phyloP scores from a whole-genome alignment of 2,329 filamentous ascomycete genomes.

The Fusarium mexicanum region DNA sequence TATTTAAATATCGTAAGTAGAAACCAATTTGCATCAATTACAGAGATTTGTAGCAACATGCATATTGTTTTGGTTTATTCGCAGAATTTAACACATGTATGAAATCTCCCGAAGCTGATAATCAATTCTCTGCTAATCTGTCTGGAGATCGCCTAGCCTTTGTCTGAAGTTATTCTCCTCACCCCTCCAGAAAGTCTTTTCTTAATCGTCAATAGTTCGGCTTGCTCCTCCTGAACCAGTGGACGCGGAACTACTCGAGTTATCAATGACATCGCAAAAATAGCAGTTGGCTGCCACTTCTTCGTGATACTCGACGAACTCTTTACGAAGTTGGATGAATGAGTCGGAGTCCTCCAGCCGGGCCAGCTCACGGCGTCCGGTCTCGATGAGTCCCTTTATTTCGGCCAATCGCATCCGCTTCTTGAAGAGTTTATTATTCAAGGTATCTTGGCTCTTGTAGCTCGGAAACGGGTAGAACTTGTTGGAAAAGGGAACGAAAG shows the following conservation, averaged over 20 bases:
- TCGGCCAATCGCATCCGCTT: not conserved
- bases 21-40: not conserved
- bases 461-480: not conserved
- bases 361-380: slow-evolving; percentile 17
- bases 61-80: not conserved
- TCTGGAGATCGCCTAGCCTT: not conserved
- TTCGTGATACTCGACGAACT: not conserved
- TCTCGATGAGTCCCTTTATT: not conserved
- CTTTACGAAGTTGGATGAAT: slow-evolving; percentile 14
- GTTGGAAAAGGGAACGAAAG: not conserved
- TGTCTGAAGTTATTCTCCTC: not conserved
- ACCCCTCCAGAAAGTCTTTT: too few species aligned
- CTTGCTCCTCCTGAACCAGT: not conserved
- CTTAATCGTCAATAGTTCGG: not conserved
- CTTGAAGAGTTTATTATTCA: not conserved
- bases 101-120: too few species aligned
- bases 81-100: not conserved
- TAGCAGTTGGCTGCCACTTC: not conserved
- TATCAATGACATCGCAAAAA: not conserved
- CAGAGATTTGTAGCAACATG: too few species aligned
- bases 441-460: not conserved
- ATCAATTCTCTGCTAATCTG: not conserved
- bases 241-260: not conserved
- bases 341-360: slow-evolving; percentile 6
- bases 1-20: too few species aligned